phyloP scores from a whole-genome alignment of 2,329 filamentous ascomycete species.

The Fusarium temperatum region DNA sequence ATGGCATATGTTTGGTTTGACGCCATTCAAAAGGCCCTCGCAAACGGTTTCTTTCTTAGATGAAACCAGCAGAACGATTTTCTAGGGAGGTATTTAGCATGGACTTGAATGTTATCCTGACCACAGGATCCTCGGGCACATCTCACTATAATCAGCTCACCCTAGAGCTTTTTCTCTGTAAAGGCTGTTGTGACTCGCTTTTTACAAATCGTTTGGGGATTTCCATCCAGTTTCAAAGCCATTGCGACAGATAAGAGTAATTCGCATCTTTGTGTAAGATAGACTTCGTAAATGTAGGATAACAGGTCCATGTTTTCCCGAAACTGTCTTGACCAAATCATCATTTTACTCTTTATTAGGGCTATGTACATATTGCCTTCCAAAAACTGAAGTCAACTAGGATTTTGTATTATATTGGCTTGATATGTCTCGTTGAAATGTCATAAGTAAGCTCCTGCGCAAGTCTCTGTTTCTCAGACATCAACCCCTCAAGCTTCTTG shows the following conservation, averaged over 20 bases:
- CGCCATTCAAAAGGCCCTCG: background rate
- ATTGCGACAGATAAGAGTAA: background rate
- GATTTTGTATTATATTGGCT: background rate
- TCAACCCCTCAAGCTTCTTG: background rate
- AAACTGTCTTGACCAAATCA: too few relatives aligned
- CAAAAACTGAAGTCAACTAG: background rate
- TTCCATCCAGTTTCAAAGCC: too few relatives aligned
- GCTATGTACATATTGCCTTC: background rate
- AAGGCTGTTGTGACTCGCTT: background rate
- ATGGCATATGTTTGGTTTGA: background rate
- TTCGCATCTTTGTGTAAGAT: background rate
- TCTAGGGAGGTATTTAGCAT: too few relatives aligned
- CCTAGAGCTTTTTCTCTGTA: background rate
- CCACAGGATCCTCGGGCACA: background rate
- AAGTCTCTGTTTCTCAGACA: background rate
- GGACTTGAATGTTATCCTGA: too few relatives aligned
- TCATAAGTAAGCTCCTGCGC: background rate
- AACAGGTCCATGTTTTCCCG: too few relatives aligned
- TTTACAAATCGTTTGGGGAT: background rate
- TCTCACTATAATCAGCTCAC: background rate
- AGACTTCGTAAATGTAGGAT: background rate
- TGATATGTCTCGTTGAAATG: background rate
- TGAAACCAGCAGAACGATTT: too few relatives aligned
- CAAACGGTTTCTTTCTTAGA: background rate
- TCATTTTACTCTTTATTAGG: background rate